phyloP scores from a whole-genome alignment of 805 yeast species.

The Yarrowia sp. region DNA sequence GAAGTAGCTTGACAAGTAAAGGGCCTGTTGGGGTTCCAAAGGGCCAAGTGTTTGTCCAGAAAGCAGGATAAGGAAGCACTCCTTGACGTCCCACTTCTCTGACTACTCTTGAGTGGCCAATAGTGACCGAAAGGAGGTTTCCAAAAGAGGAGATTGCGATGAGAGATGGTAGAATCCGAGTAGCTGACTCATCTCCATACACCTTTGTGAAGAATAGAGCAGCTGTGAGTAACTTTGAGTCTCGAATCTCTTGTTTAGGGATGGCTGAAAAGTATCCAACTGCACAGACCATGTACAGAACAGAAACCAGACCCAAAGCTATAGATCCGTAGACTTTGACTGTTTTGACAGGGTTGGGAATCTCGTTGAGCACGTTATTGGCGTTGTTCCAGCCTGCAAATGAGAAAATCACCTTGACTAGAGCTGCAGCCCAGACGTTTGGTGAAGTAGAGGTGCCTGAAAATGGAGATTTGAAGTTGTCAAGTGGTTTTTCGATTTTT shows the following conservation, averaged over 20 bases:
- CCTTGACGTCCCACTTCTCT: constrained; percentile 30
- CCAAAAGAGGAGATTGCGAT: constrained; percentile 26
- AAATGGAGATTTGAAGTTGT: constrained; percentile 21
- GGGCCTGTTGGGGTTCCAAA: constrained; percentile 98
- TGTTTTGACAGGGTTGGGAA: constrained; percentile 11
- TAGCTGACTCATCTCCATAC: constrained; percentile 13
- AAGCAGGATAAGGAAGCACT: constrained; percentile 26
- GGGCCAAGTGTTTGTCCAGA: constrained; percentile 56
- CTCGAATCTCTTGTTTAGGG: constrained; percentile 23
- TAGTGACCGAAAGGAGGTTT: constrained; percentile 17
- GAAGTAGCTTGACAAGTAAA: constrained; percentile 81
- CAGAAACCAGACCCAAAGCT: background rate
- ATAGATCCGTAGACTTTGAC: constrained; percentile 23
- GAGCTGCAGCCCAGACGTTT: constrained; percentile 24
- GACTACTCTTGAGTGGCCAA: constrained; percentile 22
- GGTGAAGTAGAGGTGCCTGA: constrained; percentile 2
- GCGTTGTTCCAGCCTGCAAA: constrained; percentile 35
- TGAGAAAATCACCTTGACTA: constrained; percentile 18
- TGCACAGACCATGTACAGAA: constrained; percentile 17
- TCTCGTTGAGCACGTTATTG: constrained; percentile 20
- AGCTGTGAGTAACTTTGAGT: constrained; percentile 22
- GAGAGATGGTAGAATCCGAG: constrained; percentile 3
- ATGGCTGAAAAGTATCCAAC: constrained; percentile 13
- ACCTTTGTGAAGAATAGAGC: constrained; percentile 16
- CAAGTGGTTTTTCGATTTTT: constrained; percentile 5